Evolutionary conservation across 164 flowering plant genomes (phyloP), one percentile per base, ranked within the genome.

Genomic region (Liriodendron chinense): DNA sequence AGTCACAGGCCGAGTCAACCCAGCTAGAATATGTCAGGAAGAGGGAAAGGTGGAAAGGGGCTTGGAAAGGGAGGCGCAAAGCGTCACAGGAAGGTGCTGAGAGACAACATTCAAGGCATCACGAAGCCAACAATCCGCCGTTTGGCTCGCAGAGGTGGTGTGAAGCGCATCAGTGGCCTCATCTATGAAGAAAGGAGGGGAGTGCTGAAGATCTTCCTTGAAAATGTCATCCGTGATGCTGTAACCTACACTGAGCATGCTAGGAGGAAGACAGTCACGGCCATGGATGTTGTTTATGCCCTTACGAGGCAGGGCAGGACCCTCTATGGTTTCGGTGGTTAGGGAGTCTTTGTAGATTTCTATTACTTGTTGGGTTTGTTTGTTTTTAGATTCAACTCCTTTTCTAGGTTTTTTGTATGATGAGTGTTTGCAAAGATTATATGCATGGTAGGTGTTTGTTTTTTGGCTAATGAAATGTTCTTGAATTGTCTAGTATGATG

Each of bases 11-110:
- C 16, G n/a, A 20, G 16, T 57, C 20, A 57, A 13, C 28, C 23
- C 12, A 12, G 22, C 28, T 26, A n/a, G 61, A 62, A 25, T 16
- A 75, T 75, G 77, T 75, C 77, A 23, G 77, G 77, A 68, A 76
- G 78, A 76, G 78, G 78, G 5, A 76, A 76, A 49, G 78, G 78
- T 34, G 78, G 78, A 5, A 76, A 75, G 66, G 77, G 77, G 9
- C 59, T 75, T n/a, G 77, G 77, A 10, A 75, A 75, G 77, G 77
- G 77, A 9, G 77, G 77, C 18, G 77, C 77, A 8, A 75, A 75
- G 72, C 43, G 77, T 34, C 76, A 74, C 70, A 67, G 71, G 71
- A 74, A 74, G 21, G 76, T 74, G 20, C 26, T 74, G 71, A 74
- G 76, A 26, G 76, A 74, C 34, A 74, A 74, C 63, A 76, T 76